Evolutionary conservation across 2,329 filamentous ascomycete genomes (phyloP).

Genomic region (Huntiella savannae): DNA sequence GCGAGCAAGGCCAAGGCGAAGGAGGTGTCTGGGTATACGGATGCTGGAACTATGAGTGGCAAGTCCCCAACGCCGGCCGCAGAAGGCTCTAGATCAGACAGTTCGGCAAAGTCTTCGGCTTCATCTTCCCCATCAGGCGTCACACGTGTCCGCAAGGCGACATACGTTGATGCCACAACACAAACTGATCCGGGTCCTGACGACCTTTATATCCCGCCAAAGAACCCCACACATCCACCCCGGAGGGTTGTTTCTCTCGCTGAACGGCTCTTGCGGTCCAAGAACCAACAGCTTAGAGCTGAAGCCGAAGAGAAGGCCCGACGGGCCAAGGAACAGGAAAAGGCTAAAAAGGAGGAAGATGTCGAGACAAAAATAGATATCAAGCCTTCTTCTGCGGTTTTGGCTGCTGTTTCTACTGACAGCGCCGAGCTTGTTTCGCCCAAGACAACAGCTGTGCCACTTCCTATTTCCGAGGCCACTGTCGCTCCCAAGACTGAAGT

Average conservation of each 20-base stretch:
- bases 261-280: slow-evolving; percentile 27
- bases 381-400: no score
- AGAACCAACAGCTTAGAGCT: background rate
- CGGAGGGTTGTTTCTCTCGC: slow-evolving; percentile 34
- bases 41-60: slow-evolving; percentile 33
- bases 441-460: no score
- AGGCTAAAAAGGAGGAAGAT: no score
- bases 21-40: slow-evolving; percentile 23
- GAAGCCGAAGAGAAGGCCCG: no score
- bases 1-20: slow-evolving; percentile 14
- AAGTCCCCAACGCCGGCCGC: slow-evolving; percentile 33
- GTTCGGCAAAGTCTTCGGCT: slow-evolving; percentile 14
- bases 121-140: slow-evolving; percentile 23
- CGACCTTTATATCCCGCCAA: slow-evolving; percentile 29
- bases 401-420: no score
- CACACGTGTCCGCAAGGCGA: slow-evolving; percentile 16
- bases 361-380: no score
- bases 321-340: no score
- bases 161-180: slow-evolving; percentile 30
- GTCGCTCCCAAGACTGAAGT: no score
- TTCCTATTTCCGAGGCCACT: no score
- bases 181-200: slow-evolving; percentile 37
- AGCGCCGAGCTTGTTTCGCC: no score
- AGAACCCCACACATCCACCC: slow-evolving; percentile 21
- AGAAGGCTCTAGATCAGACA: slow-evolving; percentile 16